A percentile compares a stretch with the other conserved stretches of the same genome.
These are phyloP conservation scores for Oryza meridionalis DNA, from an alignment of 176 grass and related monocot species.

Conservation along the genomic window DNA sequence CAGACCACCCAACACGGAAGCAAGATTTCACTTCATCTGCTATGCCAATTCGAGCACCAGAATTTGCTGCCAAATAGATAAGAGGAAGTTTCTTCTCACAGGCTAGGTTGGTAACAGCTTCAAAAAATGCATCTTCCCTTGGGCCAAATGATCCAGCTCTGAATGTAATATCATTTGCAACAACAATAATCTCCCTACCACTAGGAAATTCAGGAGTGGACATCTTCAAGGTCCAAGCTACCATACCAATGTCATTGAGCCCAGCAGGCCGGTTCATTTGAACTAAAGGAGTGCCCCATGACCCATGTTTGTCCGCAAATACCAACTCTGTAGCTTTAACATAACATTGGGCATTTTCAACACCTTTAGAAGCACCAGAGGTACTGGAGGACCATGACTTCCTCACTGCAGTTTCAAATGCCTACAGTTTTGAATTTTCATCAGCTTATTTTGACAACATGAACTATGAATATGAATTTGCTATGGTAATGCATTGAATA, in stretches of 20 bases:
- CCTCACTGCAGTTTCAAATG: conserved; percentile 88
- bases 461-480: not conserved
- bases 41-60: conserved; percentile 88
- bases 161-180: conserved; percentile 93
- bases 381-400: conserved; percentile 55
- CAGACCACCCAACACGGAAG: conserved; percentile 87
- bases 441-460: conserved; percentile 28
- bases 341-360: conserved; percentile 47
- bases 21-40: conserved; percentile 96
- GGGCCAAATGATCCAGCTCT: conserved; percentile 95
- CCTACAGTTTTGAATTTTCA: conserved; percentile 48
- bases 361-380: conserved; percentile 31
- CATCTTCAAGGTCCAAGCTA: conserved; percentile 95
- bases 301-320: conserved; percentile 67
- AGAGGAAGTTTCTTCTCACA: conserved; percentile 92
- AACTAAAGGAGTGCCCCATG: conserved; percentile 80
- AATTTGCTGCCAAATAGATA: conserved; percentile 93
- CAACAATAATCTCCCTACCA: conserved; percentile 88
- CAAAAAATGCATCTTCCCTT: conserved; percentile 96
- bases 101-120: conserved; percentile 91
- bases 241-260: conserved; percentile 88
- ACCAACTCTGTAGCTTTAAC: conserved; percentile 79
- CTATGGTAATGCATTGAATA: not conserved
- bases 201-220: conserved; percentile 84
- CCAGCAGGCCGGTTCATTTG: conserved; percentile 67